Percentiles rank a stretch among this genome's conserved stretches.
Conservation (phyloP, 257 asterid species). For the Solanum appendiculatum region DNA sequence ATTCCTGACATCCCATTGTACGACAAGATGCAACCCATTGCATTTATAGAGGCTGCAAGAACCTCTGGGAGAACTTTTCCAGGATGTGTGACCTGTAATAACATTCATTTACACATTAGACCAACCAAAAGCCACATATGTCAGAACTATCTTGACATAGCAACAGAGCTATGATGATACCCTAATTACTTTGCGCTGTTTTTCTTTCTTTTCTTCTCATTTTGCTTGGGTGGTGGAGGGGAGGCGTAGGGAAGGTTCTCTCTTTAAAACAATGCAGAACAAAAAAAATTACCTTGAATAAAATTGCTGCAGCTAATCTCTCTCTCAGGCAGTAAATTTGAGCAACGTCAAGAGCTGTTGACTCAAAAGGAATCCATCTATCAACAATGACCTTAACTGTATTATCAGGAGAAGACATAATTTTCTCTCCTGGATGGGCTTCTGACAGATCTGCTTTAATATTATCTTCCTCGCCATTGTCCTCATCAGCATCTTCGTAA, state of each 20-base stretch:
- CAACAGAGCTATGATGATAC: background rate
- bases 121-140: background rate
- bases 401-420: conserved; percentile 76
- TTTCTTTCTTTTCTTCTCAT: background rate
- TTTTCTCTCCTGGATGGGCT: conserved; percentile 19
- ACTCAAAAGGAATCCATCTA: conserved; percentile 70
- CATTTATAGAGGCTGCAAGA: conserved; percentile 53
- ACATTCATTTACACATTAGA: background rate
- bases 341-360: conserved; percentile 80
- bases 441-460: conserved; percentile 7
- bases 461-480: conserved; percentile 24
- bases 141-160: background rate
- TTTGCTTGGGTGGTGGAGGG: background rate
- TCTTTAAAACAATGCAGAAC: background rate
- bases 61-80: conserved; percentile 44
- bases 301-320: conserved; percentile 68
- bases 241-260: background rate
- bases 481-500: conserved; percentile 20
- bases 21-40: conserved; percentile 51
- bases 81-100: conserved; percentile 51
- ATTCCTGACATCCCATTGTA: conserved; percentile 60
- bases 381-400: conserved; percentile 55
- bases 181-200: background rate
- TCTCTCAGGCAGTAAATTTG: conserved; percentile 88
- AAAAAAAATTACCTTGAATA: conserved; percentile 42